phyloP scores from a whole-genome alignment of 768 basidiomycete genomes.

The Tylopilus cervinicoccineus region DNA sequence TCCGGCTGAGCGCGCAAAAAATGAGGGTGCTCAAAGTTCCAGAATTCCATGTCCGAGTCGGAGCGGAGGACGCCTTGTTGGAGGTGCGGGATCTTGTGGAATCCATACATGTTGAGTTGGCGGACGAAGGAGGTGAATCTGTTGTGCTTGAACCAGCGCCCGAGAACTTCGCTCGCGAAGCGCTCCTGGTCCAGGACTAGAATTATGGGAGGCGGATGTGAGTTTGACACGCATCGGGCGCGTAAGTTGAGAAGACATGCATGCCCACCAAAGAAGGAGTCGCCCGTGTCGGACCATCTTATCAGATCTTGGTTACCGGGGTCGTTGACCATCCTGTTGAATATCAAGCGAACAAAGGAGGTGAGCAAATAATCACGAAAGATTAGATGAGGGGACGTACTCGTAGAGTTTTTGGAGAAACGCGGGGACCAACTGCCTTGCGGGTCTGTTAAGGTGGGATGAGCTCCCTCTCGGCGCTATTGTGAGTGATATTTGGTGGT shows the following conservation, averaged over 20 bases:
- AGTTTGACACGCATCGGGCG: background rate
- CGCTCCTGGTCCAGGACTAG: constrained; percentile 89
- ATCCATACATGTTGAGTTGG: constrained; percentile 95
- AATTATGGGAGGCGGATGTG: background rate
- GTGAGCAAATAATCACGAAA: constrained; percentile 12
- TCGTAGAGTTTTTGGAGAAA: constrained; percentile 93
- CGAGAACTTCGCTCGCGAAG: constrained; percentile 85
- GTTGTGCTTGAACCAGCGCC: constrained; percentile 95
- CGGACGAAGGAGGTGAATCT: constrained; percentile 95
- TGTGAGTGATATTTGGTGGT: constrained; percentile 56
- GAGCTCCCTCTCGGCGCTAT: constrained; percentile 39
- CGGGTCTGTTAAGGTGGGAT: constrained; percentile 42
- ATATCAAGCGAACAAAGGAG: background rate
- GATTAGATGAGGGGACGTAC: constrained; percentile 41
- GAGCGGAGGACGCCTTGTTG: constrained; percentile 89
- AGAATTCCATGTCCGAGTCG: constrained; percentile 76
- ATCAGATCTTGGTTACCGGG: constrained; percentile 78
- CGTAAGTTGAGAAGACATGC: constrained; percentile 2
- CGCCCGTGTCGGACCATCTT: constrained; percentile 86
- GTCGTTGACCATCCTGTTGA: constrained; percentile 86
- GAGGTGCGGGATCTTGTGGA: constrained; percentile 94
- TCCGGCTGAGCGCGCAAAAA: constrained; percentile 90
- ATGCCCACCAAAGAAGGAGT: constrained; percentile 81
- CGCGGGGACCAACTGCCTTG: constrained; percentile 60
- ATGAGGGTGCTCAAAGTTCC: constrained; percentile 90